A percentile compares a stretch with the other conserved stretches of the same genome.
Conservation (phyloP, 2,329 filamentous ascomycete species). For the Onygena corvina region DNA sequence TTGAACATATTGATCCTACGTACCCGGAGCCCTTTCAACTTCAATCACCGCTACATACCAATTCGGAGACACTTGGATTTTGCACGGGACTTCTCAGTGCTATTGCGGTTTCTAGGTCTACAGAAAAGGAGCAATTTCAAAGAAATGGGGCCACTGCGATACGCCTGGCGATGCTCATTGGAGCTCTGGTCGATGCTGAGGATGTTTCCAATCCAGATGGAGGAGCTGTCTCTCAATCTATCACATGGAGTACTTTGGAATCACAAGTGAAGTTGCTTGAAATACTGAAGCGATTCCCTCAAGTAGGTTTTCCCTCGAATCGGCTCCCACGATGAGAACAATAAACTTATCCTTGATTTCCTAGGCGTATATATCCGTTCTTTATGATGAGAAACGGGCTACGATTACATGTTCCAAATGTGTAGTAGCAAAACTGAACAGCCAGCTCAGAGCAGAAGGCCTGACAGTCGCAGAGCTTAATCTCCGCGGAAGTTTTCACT, state of each 20-base stretch:
- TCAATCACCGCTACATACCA: constrained; percentile 3
- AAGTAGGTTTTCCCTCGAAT: constrained; percentile 10
- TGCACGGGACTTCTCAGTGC: constrained; percentile 34
- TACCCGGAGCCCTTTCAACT: not conserved
- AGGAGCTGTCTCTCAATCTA: constrained; percentile 19
- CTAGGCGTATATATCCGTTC: constrained; percentile 30
- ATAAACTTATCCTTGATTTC: not conserved
- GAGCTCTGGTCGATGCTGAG: constrained; percentile 28
- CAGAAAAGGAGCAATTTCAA: constrained; percentile 21
- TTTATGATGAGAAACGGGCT: constrained; percentile 28
- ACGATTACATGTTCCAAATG: constrained; percentile 25
- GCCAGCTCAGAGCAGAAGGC: constrained; percentile 20
- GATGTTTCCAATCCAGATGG: constrained; percentile 20
- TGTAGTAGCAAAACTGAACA: constrained; percentile 13
- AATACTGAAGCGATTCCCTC: constrained; percentile 17
- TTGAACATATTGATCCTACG: constrained; percentile 9
- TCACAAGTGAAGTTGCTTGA: constrained; percentile 16
- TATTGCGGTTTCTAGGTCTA: constrained; percentile 26
- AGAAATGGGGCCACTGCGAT: constrained; percentile 29
- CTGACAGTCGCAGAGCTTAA: constrained; percentile 22
- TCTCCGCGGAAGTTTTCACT: constrained; percentile 27
- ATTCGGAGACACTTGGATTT: constrained; percentile 26
- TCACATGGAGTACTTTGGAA: not conserved
- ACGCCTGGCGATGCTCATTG: constrained; percentile 31
- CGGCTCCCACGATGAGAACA: not conserved